These are phyloP conservation scores for Bretschneidera sinensis DNA, from an alignment of 345 rosid genomes.

Conservation along the genomic window DNA sequence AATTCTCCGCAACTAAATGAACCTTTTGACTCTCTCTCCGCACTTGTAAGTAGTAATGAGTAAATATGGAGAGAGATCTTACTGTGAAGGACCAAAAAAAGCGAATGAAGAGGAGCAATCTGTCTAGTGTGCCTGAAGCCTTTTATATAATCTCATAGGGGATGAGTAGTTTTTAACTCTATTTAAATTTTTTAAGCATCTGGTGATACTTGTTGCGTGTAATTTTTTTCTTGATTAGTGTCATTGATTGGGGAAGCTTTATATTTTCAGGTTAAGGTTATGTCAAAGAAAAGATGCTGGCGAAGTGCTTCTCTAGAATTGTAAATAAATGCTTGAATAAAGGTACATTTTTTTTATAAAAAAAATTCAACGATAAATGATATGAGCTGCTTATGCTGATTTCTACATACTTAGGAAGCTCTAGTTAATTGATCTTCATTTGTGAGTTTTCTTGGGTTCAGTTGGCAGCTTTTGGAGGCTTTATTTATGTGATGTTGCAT, in stretches of 20 bases:
- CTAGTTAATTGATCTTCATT: no score
- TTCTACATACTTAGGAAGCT: no score
- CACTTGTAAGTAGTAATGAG: background rate
- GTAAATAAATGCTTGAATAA: constrained; percentile 19
- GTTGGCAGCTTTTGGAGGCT: background rate
- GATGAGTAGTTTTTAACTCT: no score
- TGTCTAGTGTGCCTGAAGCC: background rate
- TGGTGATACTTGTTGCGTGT: no score
- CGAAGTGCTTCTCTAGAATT: constrained; percentile 40
- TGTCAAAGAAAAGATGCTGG: constrained; percentile 38
- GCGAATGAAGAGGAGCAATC: background rate
- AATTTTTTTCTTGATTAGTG: no score
- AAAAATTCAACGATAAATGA: background rate
- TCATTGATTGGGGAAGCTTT: constrained; percentile 16
- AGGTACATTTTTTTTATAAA: background rate
- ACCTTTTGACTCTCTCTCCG: no score
- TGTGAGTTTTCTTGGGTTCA: background rate
- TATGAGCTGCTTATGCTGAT: constrained; percentile 5
- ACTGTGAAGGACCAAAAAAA: background rate
- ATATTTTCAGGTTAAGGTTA: constrained; percentile 44
- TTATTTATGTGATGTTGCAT: no score
- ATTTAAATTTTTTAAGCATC: no score
- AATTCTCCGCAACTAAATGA: no score
- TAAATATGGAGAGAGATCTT: background rate
- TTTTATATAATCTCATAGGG: no score